Evolutionary conservation across 1,284 basidiomycete genomes (phyloP).

Genomic region (Rhodofomes roseus): DNA sequence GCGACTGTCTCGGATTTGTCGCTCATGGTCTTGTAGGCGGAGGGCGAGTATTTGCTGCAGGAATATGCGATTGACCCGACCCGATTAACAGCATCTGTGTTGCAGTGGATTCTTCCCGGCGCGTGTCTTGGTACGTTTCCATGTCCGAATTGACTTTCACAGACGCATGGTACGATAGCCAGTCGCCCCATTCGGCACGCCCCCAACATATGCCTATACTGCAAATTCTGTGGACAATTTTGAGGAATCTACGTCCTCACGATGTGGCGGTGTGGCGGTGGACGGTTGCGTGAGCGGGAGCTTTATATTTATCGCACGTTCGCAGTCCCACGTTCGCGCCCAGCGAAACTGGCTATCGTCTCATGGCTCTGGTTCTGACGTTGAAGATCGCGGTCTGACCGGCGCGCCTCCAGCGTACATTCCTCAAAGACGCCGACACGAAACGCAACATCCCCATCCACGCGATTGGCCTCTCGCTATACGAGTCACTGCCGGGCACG

Average conservation of each 20-base stretch:
- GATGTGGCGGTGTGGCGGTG: too few relatives aligned
- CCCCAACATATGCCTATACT: too few relatives aligned
- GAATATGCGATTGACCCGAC: slow-evolving; percentile 10
- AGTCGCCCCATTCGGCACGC: not conserved
- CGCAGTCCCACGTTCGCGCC: not conserved
- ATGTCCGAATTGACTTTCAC: not conserved
- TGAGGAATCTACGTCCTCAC: not conserved
- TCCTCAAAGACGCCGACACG: slow-evolving; percentile 70
- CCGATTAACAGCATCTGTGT: not conserved
- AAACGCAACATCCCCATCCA: slow-evolving; percentile 86
- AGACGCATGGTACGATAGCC: not conserved
- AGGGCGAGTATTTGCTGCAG: slow-evolving; percentile 53
- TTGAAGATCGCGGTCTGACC: not conserved
- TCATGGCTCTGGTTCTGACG: not conserved
- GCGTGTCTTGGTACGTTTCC: slow-evolving; percentile 69
- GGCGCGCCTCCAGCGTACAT: slow-evolving; percentile 62
- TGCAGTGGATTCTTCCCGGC: slow-evolving; percentile 90
- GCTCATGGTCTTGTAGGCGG: slow-evolving; percentile 46
- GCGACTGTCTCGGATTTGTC: slow-evolving; percentile 4
- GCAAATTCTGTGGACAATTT: not conserved
- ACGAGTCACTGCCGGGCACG: slow-evolving; percentile 79
- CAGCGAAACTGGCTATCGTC: not conserved
- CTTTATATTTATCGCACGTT: too few relatives aligned
- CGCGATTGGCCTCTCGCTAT: slow-evolving; percentile 90
- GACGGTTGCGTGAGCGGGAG: too few relatives aligned